Evolutionary conservation across 441 rosid species (phyloP).

Genomic region (Gossypium schwendimanii): DNA sequence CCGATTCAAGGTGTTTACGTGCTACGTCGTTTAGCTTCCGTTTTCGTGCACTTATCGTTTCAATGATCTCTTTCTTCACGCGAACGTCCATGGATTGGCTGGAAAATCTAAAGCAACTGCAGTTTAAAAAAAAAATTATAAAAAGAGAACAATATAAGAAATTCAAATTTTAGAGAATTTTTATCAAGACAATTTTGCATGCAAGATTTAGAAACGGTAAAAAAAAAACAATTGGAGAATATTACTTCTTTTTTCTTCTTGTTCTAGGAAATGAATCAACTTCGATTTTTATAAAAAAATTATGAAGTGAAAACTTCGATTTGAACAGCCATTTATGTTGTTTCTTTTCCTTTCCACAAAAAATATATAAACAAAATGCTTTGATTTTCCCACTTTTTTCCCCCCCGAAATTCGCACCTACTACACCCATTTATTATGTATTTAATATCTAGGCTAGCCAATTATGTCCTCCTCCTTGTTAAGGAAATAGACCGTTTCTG

Average conservation of each 20-base stretch:
- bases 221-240: background rate
- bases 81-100: slow-evolving; percentile 12
- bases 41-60: background rate
- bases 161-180: background rate
- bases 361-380: too few species aligned
- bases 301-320: too few species aligned
- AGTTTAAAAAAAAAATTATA: background rate
- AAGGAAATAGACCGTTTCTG: too few species aligned
- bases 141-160: background rate
- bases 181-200: background rate
- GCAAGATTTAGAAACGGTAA: background rate
- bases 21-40: background rate
- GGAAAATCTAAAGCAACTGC: background rate
- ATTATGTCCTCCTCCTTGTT: too few species aligned
- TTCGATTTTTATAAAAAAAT: background rate
- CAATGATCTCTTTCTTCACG: slow-evolving; percentile 5
- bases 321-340: too few species aligned
- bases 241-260: background rate
- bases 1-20: background rate
- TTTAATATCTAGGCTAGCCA: too few species aligned
- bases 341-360: too few species aligned
- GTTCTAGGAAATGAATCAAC: background rate
- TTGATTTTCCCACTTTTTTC: too few species aligned
- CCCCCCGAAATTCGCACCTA: too few species aligned
- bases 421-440: too few species aligned